Evolutionary conservation across 164 flowering plant genomes (phyloP), one percentile per base, ranked within the genome.

Genomic region (Santalum album): DNA sequence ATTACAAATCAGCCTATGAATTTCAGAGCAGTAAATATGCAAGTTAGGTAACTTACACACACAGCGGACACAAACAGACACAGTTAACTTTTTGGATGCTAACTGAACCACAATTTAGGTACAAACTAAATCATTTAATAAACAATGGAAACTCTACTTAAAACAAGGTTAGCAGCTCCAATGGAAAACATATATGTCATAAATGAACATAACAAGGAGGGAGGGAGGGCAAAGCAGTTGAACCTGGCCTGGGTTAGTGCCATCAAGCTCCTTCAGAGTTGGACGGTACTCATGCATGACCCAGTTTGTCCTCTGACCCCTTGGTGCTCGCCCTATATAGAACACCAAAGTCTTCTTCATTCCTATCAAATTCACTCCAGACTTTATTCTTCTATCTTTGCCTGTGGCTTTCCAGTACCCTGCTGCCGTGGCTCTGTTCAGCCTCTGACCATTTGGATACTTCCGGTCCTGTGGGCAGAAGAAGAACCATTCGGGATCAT

Each of bases 331-430:
- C 3, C 95, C 95, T 7, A 23, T 63, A 56, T 87, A 65, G 66
- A 84, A 87, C 17, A 87, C 89, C 25, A 87, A 70, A 15, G 89
- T 82, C 68, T 78, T 87, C 69, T 82, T 87, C 75, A 65, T 72
- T 0, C 95, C 95, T 51, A 82, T 75, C 57, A 70, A 47, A 36
- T 29, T 35, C 0, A 22, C 4, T 1, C 57, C 65, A 21, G 72
- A 64, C 65, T 77, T 83, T 38, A 86, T 79, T 5, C 55, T 67
- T 2, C 90, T 74, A 60, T 87, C 96, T 51, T 78, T 84, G 0
- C 92, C 92, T 0, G 90, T 83, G 0, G 86, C 89, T 60, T 87
- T 86, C 95, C 95, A 86, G 54, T 81, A 83, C 1, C 95, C 95
- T 24, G 69, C 70, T 7, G 29, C 63, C 0, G 96, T 87, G 0